phyloP scores from a whole-genome alignment of 768 basidiomycete species.

The Clavulina sp. region DNA sequence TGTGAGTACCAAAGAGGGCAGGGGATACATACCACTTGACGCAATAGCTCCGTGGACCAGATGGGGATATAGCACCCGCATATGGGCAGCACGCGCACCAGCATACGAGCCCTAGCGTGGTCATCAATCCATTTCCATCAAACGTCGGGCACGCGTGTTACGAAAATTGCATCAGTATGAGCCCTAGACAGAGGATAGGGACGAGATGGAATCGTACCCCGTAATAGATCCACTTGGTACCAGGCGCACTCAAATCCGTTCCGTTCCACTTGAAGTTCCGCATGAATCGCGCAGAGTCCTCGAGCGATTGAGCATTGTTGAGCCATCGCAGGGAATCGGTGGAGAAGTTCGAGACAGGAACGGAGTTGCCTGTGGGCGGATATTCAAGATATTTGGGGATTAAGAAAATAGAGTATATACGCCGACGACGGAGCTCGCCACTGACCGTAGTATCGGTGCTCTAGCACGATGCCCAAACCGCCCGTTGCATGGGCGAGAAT shows the following conservation, averaged over 20 bases:
- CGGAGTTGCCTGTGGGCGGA: constrained; percentile 38
- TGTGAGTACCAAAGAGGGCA: background rate
- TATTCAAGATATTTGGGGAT: background rate
- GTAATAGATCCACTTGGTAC: constrained; percentile 82
- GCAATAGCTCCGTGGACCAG: constrained; percentile 84
- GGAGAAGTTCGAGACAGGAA: constrained; percentile 58
- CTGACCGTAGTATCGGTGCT: constrained; percentile 79
- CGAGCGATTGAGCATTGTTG: constrained; percentile 73
- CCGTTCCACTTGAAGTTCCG: constrained; percentile 55
- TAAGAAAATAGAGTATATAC: background rate
- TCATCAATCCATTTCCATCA: too few species aligned
- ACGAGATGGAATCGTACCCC: constrained; percentile 36
- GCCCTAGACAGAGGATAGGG: background rate
- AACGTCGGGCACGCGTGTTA: background rate
- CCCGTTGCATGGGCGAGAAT: constrained; percentile 69
- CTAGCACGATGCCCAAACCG: constrained; percentile 82
- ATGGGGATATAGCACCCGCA: constrained; percentile 73
- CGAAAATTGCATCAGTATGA: background rate
- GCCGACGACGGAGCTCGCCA: background rate
- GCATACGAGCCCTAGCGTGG: constrained; percentile 76
- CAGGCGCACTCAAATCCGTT: constrained; percentile 53
- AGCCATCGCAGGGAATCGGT: constrained; percentile 79
- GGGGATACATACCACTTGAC: constrained; percentile 37
- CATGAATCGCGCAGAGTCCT: constrained; percentile 90
- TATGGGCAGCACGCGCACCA: constrained; percentile 84